Evolutionary conservation across 116 monocot species (phyloP).

Genomic region (Papilionanthe hybrid): DNA sequence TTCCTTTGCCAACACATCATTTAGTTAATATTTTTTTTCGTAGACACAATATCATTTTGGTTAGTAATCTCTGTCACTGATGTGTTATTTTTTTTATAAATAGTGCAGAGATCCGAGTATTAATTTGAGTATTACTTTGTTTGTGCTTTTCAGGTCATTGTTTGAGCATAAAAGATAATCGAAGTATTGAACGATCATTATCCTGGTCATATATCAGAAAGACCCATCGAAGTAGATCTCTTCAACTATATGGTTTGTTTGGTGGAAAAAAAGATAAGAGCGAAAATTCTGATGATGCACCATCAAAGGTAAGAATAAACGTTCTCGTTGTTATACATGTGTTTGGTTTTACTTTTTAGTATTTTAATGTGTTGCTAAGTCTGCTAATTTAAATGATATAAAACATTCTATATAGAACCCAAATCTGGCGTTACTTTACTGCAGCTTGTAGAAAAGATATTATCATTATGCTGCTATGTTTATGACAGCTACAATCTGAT

Average conservation of each 20-base stretch:
- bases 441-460: neutral
- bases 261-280: conserved; percentile 88
- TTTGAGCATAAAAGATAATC: conserved; percentile 7
- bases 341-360: neutral
- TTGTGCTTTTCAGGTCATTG: conserved; percentile 28
- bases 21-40: neutral
- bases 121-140: conserved; percentile 2
- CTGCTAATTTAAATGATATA: neutral
- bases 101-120: neutral
- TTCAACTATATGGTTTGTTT: conserved; percentile 69
- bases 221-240: conserved; percentile 24
- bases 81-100: neutral
- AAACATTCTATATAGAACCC: neutral
- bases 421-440: neutral
- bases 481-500: neutral
- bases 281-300: conserved; percentile 53
- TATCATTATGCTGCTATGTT: neutral
- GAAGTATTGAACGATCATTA: conserved; percentile 21
- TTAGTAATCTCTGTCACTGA: neutral
- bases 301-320: conserved; percentile 58
- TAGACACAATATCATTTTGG: neutral
- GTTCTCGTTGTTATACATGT: neutral
- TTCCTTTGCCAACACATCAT: neutral
- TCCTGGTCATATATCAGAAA: conserved; percentile 32
- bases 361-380: neutral